These are phyloP conservation scores for Syzygium malaccense DNA, from an alignment of 441 rosid genomes.

Conservation along the genomic window DNA sequence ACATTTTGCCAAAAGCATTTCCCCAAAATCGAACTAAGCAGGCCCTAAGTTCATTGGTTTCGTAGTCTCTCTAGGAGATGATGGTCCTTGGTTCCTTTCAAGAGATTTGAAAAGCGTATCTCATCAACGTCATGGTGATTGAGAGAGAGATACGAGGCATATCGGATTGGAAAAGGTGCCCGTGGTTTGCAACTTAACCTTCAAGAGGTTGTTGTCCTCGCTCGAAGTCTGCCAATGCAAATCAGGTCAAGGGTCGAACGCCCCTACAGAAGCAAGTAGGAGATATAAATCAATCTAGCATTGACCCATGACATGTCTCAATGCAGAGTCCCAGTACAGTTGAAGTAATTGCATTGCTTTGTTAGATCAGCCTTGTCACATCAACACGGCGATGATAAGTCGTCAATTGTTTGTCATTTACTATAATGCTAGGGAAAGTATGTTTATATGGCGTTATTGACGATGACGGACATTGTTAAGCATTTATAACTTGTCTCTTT, in stretches of 20 bases:
- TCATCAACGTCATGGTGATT: neutral
- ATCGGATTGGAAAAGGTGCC: neutral
- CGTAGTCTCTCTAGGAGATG: neutral
- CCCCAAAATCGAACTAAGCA: too few relatives aligned
- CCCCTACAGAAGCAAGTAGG: too few relatives aligned
- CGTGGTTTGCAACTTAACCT: neutral
- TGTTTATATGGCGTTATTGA: too few relatives aligned
- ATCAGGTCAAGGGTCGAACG: neutral
- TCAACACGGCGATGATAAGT: neutral
- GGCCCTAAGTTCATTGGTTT: neutral
- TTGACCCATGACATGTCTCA: neutral
- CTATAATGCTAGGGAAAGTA: neutral
- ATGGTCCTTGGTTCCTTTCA: neutral
- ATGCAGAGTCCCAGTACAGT: neutral
- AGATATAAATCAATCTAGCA: neutral
- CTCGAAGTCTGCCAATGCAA: neutral
- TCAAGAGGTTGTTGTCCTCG: neutral
- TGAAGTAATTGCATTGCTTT: neutral
- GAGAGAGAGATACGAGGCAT: neutral
- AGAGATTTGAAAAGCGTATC: neutral
- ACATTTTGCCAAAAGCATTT: too few relatives aligned
- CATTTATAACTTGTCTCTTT: neutral
- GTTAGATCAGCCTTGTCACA: neutral
- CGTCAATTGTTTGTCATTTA: neutral
- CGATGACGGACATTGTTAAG: too few relatives aligned